Base-by-base conservation (phyloP, 2,329 filamentous ascomycete species). In the Bipolaris sorokiniana region DNA sequence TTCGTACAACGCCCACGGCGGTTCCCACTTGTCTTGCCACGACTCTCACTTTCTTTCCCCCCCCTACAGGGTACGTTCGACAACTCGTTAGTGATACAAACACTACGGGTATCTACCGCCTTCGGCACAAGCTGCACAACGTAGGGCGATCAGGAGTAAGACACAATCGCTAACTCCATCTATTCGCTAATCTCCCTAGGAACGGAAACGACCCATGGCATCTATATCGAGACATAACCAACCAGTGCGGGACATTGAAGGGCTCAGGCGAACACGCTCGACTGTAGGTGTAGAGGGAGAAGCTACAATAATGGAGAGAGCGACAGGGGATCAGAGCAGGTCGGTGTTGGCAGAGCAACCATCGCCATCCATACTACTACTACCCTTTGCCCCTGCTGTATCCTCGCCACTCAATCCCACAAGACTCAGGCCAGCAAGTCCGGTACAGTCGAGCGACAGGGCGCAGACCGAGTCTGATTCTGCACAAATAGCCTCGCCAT, bases 261-360 rank as follows among this genome's bases (percentile, higher is more conserved):
- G 74, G 56, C 63, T 58, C 45, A 68, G 66, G 22, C 65, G 64
- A 22, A 65, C 68, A 7, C 52, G 51, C 9, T 56, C 61, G 7
- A 67, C 53, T 49, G 44, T 69, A 42, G 46, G 55, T 44, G 66
- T 67, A 7, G 71, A 69, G 50, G 62, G 55, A 40, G 67, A 61
- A 18, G 62, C 64, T 26, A 64, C 66, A 38, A 56, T 48, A 7
- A 20, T 36, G 9, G 53, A 59, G 53, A 56, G 46, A 40, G 47
- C 45, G 23, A 53, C 54, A 15, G 34, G 47, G 48, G 56, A 50
- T 15, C 56, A 55, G 18, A 52, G 47, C 20, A 13, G 33, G 38
- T 52, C 56, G 5, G 46, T 33, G n/a, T 45, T 47, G 13, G 38
- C 36, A 48, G 52, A 51, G 36, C 44, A 26, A 40, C 28, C 49